A percentile compares a stretch with the other conserved stretches of the same genome.
Conservation (phyloP, 2,329 filamentous ascomycete genomes). For the Colletotrichum viniferum region DNA sequence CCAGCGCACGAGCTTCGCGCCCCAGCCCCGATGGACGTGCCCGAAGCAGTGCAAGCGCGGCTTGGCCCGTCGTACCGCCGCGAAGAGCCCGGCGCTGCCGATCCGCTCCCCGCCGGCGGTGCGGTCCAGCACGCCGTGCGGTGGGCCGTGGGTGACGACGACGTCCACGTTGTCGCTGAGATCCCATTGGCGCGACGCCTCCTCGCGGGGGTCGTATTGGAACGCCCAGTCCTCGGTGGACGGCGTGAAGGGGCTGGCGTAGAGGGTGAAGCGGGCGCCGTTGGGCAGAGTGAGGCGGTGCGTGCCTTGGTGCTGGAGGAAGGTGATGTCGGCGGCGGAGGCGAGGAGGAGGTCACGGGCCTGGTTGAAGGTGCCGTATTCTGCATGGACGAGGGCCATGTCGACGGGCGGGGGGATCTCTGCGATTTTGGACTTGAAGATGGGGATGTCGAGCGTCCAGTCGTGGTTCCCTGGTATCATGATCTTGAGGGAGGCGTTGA, state of each 20-base stretch:
- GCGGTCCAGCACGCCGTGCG: constrained; percentile 45
- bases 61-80: constrained; percentile 29
- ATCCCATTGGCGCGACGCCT: constrained; percentile 12
- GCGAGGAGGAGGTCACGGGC: constrained; percentile 33
- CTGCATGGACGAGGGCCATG: constrained; percentile 14
- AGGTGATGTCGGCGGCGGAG: constrained; percentile 23
- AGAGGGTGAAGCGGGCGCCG: constrained; percentile 44
- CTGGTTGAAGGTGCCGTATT: constrained; percentile 42
- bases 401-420: not conserved
- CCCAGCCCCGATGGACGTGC: constrained; percentile 37
- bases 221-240: constrained; percentile 45
- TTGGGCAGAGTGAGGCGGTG: constrained; percentile 43
- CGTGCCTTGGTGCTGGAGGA: constrained; percentile 45
- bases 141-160: constrained; percentile 39
- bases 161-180: constrained; percentile 32
- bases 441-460: constrained; percentile 40
- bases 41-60: constrained; percentile 42
- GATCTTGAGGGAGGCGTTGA: constrained; percentile 51
- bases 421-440: not conserved
- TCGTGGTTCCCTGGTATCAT: constrained; percentile 59
- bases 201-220: constrained; percentile 39
- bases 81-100: constrained; percentile 36
- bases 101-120: constrained; percentile 28
- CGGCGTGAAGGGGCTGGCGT: constrained; percentile 51
- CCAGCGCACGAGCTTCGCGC: constrained; percentile 53